Percentiles rank a stretch among this genome's conserved stretches.
phyloP scores from a whole-genome alignment of 371 early-diverging fungal species.

The Mortierella sp. region DNA sequence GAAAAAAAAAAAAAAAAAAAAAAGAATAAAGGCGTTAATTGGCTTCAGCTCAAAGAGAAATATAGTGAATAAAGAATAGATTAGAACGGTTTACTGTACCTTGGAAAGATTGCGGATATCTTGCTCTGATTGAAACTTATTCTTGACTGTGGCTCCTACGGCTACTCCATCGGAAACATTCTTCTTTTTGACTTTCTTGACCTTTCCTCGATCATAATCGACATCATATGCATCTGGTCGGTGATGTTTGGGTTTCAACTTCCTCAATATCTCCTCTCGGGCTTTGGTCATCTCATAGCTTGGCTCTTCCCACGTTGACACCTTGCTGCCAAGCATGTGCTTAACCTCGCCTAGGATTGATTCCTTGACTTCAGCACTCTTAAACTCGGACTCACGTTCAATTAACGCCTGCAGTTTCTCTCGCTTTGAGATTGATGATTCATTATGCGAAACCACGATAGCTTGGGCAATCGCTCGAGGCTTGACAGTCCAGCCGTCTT shows the following conservation, averaged over 20 bases:
- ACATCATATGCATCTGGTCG: conserved; percentile 74
- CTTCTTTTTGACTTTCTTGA: conserved; percentile 80
- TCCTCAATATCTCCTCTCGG: conserved; percentile 57
- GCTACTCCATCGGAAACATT: conserved; percentile 23
- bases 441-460: conserved; percentile 65
- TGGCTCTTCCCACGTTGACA: conserved; percentile 52
- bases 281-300: conserved; percentile 45
- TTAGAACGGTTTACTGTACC: conserved; percentile 8
- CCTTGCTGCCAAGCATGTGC: conserved; percentile 54
- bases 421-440: conserved; percentile 65
- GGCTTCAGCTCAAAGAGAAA: too few species aligned
- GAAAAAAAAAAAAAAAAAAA: not conserved
- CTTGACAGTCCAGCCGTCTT: conserved; percentile 58
- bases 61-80: not conserved
- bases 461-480: conserved; percentile 57
- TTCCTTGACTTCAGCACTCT: conserved; percentile 63
- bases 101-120: conserved; percentile 46
- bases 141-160: conserved; percentile 30
- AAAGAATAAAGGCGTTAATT: too few species aligned
- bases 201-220: conserved; percentile 85
- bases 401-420: conserved; percentile 67
- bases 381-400: conserved; percentile 60
- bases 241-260: conserved; percentile 70
- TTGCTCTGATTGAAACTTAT: conserved; percentile 56
- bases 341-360: conserved; percentile 50